Evolutionary conservation across 1,284 basidiomycete genomes (phyloP).

Genomic region (Fomitopsis schrenkii): DNA sequence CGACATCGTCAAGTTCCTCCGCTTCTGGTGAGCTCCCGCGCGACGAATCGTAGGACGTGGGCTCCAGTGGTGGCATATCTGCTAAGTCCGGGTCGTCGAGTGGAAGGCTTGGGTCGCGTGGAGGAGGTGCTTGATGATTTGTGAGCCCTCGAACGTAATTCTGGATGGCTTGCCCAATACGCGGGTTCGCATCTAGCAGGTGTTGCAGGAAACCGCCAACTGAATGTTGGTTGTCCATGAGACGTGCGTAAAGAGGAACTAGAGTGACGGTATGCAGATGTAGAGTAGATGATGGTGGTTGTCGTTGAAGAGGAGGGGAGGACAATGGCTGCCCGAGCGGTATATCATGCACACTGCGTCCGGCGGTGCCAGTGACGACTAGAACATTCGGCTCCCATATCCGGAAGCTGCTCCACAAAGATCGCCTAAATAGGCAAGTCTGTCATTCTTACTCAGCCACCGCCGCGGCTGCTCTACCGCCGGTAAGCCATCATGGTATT

Average conservation of each 20-base stretch:
- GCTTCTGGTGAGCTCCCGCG: conserved; percentile 2
- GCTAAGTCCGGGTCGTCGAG: conserved; percentile 2
- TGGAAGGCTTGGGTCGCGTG: not conserved
- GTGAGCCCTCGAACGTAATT: conserved; percentile 14
- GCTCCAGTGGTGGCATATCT: conserved; percentile 7
- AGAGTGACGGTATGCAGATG: not conserved
- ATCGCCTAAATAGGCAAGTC: not conserved
- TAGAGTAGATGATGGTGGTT: conserved; percentile 12
- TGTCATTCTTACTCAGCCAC: not conserved
- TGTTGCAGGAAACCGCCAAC: conserved; percentile 14
- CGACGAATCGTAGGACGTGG: not conserved
- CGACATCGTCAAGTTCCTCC: conserved; percentile 5
- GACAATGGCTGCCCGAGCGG: not conserved
- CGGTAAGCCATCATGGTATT: too few relatives aligned
- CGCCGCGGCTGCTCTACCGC: too few relatives aligned
- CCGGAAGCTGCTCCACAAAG: not conserved
- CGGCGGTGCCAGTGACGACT: conserved; percentile 2
- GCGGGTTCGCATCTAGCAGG: conserved; percentile 12
- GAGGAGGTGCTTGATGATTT: not conserved
- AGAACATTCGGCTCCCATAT: conserved; percentile 9
- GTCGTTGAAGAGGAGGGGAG: conserved; percentile 7
- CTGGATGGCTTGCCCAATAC: conserved; percentile 13
- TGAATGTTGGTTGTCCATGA: conserved; percentile 17
- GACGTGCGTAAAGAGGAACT: conserved; percentile 7
- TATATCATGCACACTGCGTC: not conserved